Evolutionary conservation across 768 basidiomycete genomes (phyloP).

Genomic region (Scleroderma citrinum): DNA sequence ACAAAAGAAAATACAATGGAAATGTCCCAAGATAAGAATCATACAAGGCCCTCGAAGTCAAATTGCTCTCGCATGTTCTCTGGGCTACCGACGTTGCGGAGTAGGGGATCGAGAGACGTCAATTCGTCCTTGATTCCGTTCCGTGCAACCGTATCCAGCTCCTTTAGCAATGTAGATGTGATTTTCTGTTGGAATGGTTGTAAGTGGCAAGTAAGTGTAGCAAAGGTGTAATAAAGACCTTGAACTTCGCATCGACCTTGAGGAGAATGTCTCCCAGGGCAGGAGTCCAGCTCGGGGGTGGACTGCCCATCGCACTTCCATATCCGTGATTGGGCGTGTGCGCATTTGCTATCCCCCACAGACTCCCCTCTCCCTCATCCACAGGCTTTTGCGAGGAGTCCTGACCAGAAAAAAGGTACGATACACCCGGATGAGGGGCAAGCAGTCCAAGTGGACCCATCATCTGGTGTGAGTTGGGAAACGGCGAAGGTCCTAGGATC

Average conservation of each 20-base stretch:
- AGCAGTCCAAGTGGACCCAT: conserved; percentile 68
- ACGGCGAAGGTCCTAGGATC: conserved; percentile 77
- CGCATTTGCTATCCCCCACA: conserved; percentile 70
- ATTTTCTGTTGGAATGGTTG: conserved; percentile 59
- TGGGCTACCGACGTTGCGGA: conserved; percentile 48
- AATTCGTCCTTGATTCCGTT: conserved; percentile 79
- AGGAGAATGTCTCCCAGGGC: conserved; percentile 64
- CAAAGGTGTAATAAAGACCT: conserved; percentile 42
- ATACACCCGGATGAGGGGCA: conserved; percentile 76
- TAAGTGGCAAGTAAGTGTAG: conserved; percentile 2
- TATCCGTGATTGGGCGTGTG: conserved; percentile 25
- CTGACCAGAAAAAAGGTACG: conserved; percentile 55
- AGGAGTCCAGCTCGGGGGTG: conserved; percentile 58
- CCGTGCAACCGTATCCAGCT: conserved; percentile 77
- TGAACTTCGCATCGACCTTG: conserved; percentile 81
- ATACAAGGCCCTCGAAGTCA: conserved; percentile 38
- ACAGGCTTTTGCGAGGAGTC: conserved; percentile 34
- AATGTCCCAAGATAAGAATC: conserved; percentile 9
- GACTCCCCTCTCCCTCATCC: conserved; percentile 43
- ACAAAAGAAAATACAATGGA: conserved; percentile 14
- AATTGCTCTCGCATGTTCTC: conserved; percentile 37
- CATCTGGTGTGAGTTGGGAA: conserved; percentile 67
- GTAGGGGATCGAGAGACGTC: conserved; percentile 71
- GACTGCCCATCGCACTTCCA: conserved; percentile 36
- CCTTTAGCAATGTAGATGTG: conserved; percentile 70